Evolutionary conservation across 306 rosid species (phyloP), one percentile per base, ranked within the genome.

Genomic region (Fragaria ananassa): DNA sequence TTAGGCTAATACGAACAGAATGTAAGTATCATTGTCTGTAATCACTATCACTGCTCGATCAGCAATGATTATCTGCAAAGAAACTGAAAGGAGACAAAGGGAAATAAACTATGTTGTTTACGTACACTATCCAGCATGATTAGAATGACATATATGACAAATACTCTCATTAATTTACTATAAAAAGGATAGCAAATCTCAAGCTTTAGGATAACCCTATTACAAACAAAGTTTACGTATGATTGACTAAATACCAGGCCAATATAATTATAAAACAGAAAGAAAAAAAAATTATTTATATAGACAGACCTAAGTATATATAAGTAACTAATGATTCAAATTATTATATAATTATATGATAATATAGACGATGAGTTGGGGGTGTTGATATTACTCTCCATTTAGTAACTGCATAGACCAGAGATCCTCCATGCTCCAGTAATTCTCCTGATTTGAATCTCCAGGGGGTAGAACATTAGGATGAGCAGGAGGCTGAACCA

Each of bases 341-440:
- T 31, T 15, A 63, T 34, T 63, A 5, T 31, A 35, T 58, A 11
- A 25, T 21, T 62, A 62, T 61, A 29, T 23, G 3, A 60, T 27
- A 2, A 15, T 34, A 34, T 34, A 14, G 68, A 63, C 17, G 68
- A 15, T 63, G 68, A 34, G 68, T 63, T 63, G 45, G 45, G 68
- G 23, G 8, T 57, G 45, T 47, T 76, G 4, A 31, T 31, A 31
- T 64, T 56, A 76, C 69, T 88, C 88, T 56, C 90, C 87, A 79
- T 86, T 86, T 77, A 91, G 88, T 77, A 90, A 76, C 74, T 93
- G 97, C 96, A 94, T 87, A 6, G 98, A 87, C 98, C 98, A 94
- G 83, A 94, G 63, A 72, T 94, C 97, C 87, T 94, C 98, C 85
- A 94, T 87, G 93, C 78, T 90, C 98, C 98, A 94, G 44, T 87